phyloP scores from a whole-genome alignment of 2,329 filamentous ascomycete genomes.

The Hypoxylon sp. region DNA sequence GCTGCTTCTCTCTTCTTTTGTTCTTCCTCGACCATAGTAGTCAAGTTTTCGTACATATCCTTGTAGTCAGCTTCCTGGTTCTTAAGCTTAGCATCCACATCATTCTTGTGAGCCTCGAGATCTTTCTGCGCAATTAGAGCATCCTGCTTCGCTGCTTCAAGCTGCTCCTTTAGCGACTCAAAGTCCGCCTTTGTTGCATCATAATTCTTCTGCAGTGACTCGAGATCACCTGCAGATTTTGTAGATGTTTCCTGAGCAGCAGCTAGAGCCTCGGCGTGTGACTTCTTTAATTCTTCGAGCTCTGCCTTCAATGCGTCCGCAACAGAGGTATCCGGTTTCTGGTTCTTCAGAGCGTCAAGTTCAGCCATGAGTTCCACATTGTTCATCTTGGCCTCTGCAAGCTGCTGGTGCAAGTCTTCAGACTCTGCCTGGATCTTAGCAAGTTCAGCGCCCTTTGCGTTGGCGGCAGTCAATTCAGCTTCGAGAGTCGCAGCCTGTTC shows the following conservation, averaged over 20 bases:
- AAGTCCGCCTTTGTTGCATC: constrained; percentile 53
- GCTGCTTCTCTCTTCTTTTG: constrained; percentile 57
- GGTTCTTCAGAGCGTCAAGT: constrained; percentile 70
- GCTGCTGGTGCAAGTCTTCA: constrained; percentile 66
- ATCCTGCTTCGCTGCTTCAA: constrained; percentile 58
- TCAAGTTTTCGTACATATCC: constrained; percentile 75
- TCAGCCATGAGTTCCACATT: constrained; percentile 73
- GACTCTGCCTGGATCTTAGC: constrained; percentile 64
- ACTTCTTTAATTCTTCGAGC: constrained; percentile 64
- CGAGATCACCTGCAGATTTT: constrained; percentile 51
- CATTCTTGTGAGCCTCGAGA: constrained; percentile 66
- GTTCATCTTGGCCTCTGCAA: constrained; percentile 73
- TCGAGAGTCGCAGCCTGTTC: constrained; percentile 53
- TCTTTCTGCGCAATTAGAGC: constrained; percentile 64
- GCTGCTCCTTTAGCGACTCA: constrained; percentile 60
- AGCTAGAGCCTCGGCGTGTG: constrained; percentile 62
- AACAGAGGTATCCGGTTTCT: constrained; percentile 70
- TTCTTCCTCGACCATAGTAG: constrained; percentile 71
- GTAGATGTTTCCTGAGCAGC: constrained; percentile 56
- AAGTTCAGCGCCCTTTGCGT: constrained; percentile 58
- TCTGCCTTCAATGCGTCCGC: constrained; percentile 67
- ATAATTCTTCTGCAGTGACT: constrained; percentile 52
- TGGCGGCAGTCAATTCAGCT: constrained; percentile 55
- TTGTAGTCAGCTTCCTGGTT: constrained; percentile 72
- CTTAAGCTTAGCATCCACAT: constrained; percentile 67